phyloP scores from a whole-genome alignment of 768 basidiomycete species.

The Hortiboletus flavorubellus region DNA sequence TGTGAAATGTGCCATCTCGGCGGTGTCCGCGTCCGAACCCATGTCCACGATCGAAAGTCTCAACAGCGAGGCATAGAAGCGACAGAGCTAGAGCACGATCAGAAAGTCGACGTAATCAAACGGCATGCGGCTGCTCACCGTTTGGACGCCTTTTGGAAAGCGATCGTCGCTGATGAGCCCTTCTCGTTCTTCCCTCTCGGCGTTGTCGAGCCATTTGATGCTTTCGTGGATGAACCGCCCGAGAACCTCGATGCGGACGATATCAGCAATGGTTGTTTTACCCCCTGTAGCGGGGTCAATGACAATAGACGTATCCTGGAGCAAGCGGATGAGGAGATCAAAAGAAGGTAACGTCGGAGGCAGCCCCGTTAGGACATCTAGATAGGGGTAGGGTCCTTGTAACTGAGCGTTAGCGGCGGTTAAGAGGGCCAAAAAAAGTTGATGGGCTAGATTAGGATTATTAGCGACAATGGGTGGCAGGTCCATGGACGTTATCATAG shows the following conservation, averaged over 20 bases:
- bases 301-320: constrained; percentile 57
- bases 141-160: constrained; percentile 66
- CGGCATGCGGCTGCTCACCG: constrained; percentile 43
- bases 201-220: constrained; percentile 66
- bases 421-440: constrained; percentile 59
- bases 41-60: constrained; percentile 64
- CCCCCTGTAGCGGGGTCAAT: constrained; percentile 39
- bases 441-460: constrained; percentile 69
- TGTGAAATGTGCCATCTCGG: constrained; percentile 77
- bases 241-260: constrained; percentile 61
- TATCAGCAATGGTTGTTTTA: constrained; percentile 58
- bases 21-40: constrained; percentile 59
- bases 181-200: constrained; percentile 66
- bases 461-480: constrained; percentile 60
- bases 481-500: constrained; percentile 66
- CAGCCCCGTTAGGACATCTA: constrained; percentile 61
- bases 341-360: constrained; percentile 73
- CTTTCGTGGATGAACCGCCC: constrained; percentile 70
- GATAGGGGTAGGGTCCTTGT: constrained; percentile 44
- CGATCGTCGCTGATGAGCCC: constrained; percentile 70
- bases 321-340: constrained; percentile 65
- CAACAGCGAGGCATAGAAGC: constrained; percentile 71
- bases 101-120: neutral
- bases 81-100: constrained; percentile 52
- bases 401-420: constrained; percentile 32